Conservation (phyloP, 2,329 filamentous ascomycete species). For the Paecilomyces niveus region DNA sequence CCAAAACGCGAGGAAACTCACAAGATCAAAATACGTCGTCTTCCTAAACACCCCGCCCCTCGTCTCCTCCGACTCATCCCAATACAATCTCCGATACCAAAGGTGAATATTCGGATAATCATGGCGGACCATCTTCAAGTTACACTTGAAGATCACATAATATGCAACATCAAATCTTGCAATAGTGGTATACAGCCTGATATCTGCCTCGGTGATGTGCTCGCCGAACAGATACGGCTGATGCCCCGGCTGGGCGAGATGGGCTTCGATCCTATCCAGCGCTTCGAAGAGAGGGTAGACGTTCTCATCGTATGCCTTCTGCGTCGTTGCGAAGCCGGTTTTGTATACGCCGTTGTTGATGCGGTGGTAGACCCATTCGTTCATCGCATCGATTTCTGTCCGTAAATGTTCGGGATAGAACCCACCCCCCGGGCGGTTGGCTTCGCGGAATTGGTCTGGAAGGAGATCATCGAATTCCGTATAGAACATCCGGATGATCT, state of each 20-base stretch:
- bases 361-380: constrained; percentile 66
- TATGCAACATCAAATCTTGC: constrained; percentile 66
- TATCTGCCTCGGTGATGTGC: constrained; percentile 68
- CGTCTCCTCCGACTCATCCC: constrained; percentile 37
- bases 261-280: constrained; percentile 64
- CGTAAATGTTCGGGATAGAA: constrained; percentile 60
- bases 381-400: constrained; percentile 62
- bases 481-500: constrained; percentile 81
- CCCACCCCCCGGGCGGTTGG: constrained; percentile 43
- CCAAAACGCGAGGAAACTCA: constrained; percentile 13
- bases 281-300: constrained; percentile 62
- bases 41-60: constrained; percentile 36
- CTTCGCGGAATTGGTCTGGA: constrained; percentile 50
- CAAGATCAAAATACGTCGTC: constrained; percentile 37
- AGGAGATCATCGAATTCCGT: constrained; percentile 65
- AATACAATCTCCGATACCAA: constrained; percentile 43
- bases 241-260: constrained; percentile 46
- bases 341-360: constrained; percentile 52
- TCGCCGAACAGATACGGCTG: constrained; percentile 67
- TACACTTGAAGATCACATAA: constrained; percentile 74
- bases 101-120: constrained; percentile 47
- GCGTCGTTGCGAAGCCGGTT: constrained; percentile 68
- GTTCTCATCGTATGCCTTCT: constrained; percentile 68
- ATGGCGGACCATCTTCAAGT: constrained; percentile 55
- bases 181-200: constrained; percentile 62